These are phyloP conservation scores for Orobanche coerulescens DNA, from an alignment of 257 asterid genomes.

Conservation along the genomic window DNA sequence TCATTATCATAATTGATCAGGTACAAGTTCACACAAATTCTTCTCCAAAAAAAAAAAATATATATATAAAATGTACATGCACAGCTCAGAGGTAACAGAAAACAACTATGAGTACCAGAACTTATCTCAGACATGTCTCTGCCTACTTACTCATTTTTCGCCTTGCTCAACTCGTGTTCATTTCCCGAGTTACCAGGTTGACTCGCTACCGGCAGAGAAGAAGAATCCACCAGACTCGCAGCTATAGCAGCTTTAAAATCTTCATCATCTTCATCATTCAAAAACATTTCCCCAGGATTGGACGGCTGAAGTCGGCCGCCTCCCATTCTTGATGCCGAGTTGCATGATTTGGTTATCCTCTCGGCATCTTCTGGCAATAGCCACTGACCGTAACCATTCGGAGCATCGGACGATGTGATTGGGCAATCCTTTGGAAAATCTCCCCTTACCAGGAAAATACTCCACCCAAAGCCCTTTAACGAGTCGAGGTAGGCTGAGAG, in stretches of 20 bases:
- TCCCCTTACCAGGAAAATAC: slow-evolving; percentile 85
- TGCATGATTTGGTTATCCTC: slow-evolving; percentile 79
- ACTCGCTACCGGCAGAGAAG: slow-evolving; percentile 16
- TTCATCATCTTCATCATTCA: slow-evolving; percentile 74
- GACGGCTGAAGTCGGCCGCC: not conserved
- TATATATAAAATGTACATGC: slow-evolving; percentile 8
- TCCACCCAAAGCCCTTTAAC: slow-evolving; percentile 81
- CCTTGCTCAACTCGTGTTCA: slow-evolving; percentile 22
- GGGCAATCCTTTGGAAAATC: slow-evolving; percentile 84
- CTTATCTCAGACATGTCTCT: not conserved
- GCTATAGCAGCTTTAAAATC: slow-evolving; percentile 96
- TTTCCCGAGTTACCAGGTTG: slow-evolving; percentile 8
- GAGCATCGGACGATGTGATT: slow-evolving; percentile 65
- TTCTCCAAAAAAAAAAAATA: not conserved
- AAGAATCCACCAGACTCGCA: slow-evolving; percentile 75
- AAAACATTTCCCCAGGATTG: not conserved
- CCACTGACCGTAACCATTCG: slow-evolving; percentile 91
- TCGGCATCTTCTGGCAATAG: slow-evolving; percentile 85
- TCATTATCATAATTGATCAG: not conserved
- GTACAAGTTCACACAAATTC: slow-evolving; percentile 14
- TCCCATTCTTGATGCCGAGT: slow-evolving; percentile 26
- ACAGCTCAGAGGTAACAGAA: not conserved
- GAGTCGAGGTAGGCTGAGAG: slow-evolving; percentile 92
- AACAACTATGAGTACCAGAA: not conserved
- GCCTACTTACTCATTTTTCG: slow-evolving; percentile 20